Evolutionary conservation across 495 filamentous ascomycete genomes (phyloP), one percentile per base, ranked within the genome.

Genomic region (Aspergillus heteromorphus): DNA sequence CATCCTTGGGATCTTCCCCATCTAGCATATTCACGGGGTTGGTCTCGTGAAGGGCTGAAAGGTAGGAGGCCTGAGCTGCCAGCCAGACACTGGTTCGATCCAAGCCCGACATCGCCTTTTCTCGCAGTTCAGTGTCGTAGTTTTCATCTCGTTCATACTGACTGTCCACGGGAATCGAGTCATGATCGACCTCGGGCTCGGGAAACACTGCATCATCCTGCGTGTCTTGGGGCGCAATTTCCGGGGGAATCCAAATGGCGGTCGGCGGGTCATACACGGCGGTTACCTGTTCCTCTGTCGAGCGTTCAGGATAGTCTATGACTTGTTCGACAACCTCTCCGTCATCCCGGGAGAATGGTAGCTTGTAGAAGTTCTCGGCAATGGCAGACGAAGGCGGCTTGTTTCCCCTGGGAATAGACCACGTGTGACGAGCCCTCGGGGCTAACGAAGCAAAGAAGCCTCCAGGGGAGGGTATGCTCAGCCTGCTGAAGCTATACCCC

Each of bases 371-470:
- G 10, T 83, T 80, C 58, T 92, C 87, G 11, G 90, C 89, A 21
- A 83, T 88, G 25, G 87, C 87, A 2, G 89, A 90, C 1, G 89
- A 86, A 0, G 87, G 88, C 2, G 79, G 81, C n/a, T 77, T 71
- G 19, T 65, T 70, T 9, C 53, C 60, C 40, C 58, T 66, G 11
- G 79, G 77, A 34, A 75, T 62, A 2, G 76, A 75, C 91, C 91
- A 97, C 4, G 91, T 93, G 62, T 87, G 83, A 49, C 90, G 80
- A 27, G 84, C 82, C 45, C 83, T 79, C 1, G 81, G 76, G 14
- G 80, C 86, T 16, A 97, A 78, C 0, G 87, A 89, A 17, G 89
- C 86, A 67, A 97, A 97, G 76, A 97, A 96, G 0, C 88, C 89
- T 21, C 89, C 88, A 0, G 91, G 91, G 1, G 91, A 95, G 2